phyloP scores from a whole-genome alignment of 306 rosid genomes.

The Canavalia ensiformis region DNA sequence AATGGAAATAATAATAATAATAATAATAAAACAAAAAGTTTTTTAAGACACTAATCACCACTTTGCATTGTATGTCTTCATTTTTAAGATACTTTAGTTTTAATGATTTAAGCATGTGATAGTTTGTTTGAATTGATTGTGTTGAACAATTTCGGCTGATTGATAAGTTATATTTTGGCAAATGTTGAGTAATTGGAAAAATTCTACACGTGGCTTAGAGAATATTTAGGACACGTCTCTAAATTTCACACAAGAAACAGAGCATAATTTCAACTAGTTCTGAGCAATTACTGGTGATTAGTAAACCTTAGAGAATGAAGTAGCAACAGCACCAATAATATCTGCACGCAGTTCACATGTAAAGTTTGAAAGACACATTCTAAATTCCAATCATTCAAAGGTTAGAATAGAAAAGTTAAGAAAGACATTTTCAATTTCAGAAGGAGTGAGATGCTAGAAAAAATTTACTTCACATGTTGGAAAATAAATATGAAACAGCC shows the following conservation, averaged over 20 bases:
- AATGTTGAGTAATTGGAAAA: not conserved
- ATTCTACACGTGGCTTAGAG: not conserved
- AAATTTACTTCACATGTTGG: not conserved
- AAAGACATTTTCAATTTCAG: too few relatives aligned
- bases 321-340: not conserved
- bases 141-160: not conserved
- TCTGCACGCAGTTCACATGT: not conserved
- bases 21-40: too few relatives aligned
- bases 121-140: not conserved
- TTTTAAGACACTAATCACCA: not conserved
- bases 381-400: not conserved
- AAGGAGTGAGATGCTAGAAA: not conserved
- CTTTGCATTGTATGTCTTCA: not conserved
- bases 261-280: too few relatives aligned
- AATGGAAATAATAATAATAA: not conserved
- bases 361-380: not conserved
- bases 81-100: not conserved
- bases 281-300: too few relatives aligned
- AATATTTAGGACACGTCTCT: not conserved
- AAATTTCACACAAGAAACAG: too few relatives aligned
- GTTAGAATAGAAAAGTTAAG: not conserved
- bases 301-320: too few relatives aligned
- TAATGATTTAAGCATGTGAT: slow-evolving; percentile 2
- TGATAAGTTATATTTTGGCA: not conserved
- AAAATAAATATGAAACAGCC: not conserved